phyloP scores from a whole-genome alignment of 768 basidiomycete species.

The Mycena leptocephala region DNA sequence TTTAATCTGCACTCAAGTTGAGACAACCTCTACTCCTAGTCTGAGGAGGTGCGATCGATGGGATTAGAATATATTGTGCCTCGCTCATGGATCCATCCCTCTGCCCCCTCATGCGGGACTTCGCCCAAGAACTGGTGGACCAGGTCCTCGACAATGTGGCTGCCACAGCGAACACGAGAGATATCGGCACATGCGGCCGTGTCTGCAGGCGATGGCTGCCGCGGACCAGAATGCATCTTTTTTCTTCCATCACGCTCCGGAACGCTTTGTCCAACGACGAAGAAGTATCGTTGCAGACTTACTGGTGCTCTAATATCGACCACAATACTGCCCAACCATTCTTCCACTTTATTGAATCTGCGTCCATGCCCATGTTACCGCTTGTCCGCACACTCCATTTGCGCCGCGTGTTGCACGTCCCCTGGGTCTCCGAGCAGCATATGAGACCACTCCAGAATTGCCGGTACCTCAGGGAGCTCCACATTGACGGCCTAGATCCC shows the following conservation, averaged over 20 bases:
- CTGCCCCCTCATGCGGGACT: neutral
- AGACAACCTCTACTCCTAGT: too few species aligned
- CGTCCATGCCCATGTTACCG: neutral
- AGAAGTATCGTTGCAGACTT: too few species aligned
- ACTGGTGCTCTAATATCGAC: neutral
- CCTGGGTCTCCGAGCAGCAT: neutral
- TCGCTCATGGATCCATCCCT: too few species aligned
- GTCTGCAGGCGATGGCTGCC: conserved; percentile 1
- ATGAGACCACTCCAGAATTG: neutral
- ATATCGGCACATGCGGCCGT: neutral
- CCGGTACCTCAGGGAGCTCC: neutral
- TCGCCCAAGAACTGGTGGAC: conserved; percentile 9
- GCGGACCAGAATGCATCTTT: neutral
- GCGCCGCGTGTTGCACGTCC: neutral
- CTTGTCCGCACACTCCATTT: neutral
- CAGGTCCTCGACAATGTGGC: neutral
- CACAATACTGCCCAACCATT: neutral
- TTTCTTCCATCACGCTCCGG: neutral
- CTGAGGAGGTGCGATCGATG: too few species aligned
- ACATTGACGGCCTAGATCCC: neutral
- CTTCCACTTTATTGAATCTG: neutral
- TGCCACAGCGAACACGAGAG: neutral
- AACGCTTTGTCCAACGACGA: neutral
- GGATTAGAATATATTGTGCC: too few species aligned
- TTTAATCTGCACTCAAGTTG: too few species aligned